Base-by-base conservation (phyloP, 495 filamentous ascomycete species). In the Evansstolkia leycettana region DNA sequence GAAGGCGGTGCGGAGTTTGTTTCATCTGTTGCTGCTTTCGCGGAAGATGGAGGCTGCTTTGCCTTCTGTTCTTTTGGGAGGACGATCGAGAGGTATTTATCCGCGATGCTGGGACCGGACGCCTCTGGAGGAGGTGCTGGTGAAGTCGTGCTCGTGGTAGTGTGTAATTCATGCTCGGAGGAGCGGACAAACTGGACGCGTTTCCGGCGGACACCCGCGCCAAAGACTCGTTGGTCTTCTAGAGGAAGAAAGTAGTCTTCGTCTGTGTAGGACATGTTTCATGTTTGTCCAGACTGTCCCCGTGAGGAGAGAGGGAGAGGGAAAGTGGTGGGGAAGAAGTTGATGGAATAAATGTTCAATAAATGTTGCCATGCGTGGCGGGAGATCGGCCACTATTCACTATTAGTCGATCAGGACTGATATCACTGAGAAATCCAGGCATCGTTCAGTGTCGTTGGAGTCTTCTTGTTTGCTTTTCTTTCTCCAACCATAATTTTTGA, bases 171-270 rank as follows among this genome's bases (percentile, higher is more conserved):
- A 28, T 56, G 52, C 23, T 58, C 56, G 3, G 76, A 66, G 18
- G 84, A 77, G 20, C 78, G 76, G 12, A 95, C 79, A 52, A 95
- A 94, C 5, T 72, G 64, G n/a, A 95, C 76, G 19, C 72, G 68
- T 58, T 82, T 83, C 9, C 78, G 73, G 39, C 81, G 75, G 28
- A 90, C 71, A 8, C 84, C 82, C 3, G 81, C 72, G 24, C 83
- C 82, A 51, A 90, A 94, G n/a, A 78, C 68, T 10, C 78, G 77
- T 46, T 80, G 76, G 44, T 80, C 69, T 45, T 81, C 70, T 5
- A 84, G 65, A 1, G 84, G 82, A 12, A 83, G 64, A 32, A 73
- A 71, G 39, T 83, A 77, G 26, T 72, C 69, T 16, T 75, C 70
- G 12, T 72, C 70, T 12, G 32, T 24, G 29, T 31, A 31, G 15